Conservation (phyloP, 2,329 filamentous ascomycete genomes). For the Xylaria sp. region DNA sequence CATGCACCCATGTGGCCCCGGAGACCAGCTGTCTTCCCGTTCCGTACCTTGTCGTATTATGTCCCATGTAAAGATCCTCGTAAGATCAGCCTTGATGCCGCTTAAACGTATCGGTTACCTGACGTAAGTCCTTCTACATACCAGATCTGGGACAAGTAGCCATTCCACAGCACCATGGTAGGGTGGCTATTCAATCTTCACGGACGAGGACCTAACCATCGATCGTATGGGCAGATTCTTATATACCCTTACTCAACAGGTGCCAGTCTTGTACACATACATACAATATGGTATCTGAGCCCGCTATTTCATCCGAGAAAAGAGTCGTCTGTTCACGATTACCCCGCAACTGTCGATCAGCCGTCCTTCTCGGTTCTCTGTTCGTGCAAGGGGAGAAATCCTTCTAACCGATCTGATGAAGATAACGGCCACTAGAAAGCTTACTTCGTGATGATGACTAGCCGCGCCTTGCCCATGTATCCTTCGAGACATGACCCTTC, state of each 20-base stretch:
- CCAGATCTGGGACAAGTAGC: not conserved
- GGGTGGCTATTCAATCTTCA: no score
- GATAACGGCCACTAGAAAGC: not conserved
- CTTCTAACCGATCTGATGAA: not conserved
- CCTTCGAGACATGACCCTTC: not conserved
- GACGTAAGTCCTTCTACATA: not conserved
- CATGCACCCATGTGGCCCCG: not conserved
- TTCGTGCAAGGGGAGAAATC: not conserved
- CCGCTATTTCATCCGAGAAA: no score
- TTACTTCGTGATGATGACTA: not conserved
- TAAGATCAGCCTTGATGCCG: not conserved
- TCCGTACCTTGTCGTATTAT: not conserved
- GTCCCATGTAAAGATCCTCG: not conserved
- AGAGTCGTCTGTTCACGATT: not conserved
- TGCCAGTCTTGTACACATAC: not conserved
- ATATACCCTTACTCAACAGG: not conserved
- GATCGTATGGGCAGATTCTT: no score
- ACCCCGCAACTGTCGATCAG: conserved; percentile 20
- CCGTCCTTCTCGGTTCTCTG: not conserved
- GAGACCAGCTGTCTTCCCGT: not conserved
- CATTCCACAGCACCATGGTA: not conserved
- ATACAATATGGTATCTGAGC: not conserved
- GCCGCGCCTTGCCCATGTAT: not conserved
- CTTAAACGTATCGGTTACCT: not conserved
- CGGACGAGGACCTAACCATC: no score